Conservation (phyloP, 495 filamentous ascomycete species). For the Tuber melanosporum region DNA sequence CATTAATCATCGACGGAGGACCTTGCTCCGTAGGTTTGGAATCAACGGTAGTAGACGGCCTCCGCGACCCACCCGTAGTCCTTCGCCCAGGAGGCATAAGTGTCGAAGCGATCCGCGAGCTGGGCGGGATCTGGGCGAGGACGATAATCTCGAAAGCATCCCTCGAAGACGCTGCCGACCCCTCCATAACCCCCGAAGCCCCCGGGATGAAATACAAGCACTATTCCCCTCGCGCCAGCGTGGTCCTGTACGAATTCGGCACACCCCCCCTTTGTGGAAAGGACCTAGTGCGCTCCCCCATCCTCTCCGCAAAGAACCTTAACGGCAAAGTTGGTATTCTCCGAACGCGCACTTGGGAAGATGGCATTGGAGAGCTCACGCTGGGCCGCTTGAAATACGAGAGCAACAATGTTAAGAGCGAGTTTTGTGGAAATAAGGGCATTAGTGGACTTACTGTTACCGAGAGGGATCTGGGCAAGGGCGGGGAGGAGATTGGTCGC, state of each 20-base stretch:
- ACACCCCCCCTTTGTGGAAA: conserved; percentile 42
- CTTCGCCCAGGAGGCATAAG: conserved; percentile 87
- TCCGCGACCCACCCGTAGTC: conserved; percentile 70
- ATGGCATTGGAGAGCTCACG: conserved; percentile 32
- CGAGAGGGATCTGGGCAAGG: conserved; percentile 60
- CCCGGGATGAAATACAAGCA: conserved; percentile 99
- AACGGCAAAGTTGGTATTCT: conserved; percentile 39
- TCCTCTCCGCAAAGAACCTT: background rate
- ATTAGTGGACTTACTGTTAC: conserved; percentile 44
- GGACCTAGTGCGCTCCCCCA: conserved; percentile 27
- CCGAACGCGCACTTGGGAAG: conserved; percentile 43
- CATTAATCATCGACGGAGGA: conserved; percentile 84
- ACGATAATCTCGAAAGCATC: conserved; percentile 71
- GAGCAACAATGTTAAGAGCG: conserved; percentile 34
- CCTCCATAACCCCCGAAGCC: conserved; percentile 58
- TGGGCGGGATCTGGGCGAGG: conserved; percentile 67
- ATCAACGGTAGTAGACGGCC: conserved; percentile 91
- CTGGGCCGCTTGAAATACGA: conserved; percentile 37
- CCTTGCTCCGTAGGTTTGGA: conserved; percentile 82
- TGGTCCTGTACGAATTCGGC: conserved; percentile 68
- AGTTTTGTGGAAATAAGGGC: conserved; percentile 25
- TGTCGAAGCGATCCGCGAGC: conserved; percentile 67
- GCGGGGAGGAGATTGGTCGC: conserved; percentile 67
- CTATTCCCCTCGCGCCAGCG: conserved; percentile 84
- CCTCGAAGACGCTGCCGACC: conserved; percentile 49